phyloP scores from a whole-genome alignment of 2,329 filamentous ascomycete species.

The Pestalotiopsis sp. region DNA sequence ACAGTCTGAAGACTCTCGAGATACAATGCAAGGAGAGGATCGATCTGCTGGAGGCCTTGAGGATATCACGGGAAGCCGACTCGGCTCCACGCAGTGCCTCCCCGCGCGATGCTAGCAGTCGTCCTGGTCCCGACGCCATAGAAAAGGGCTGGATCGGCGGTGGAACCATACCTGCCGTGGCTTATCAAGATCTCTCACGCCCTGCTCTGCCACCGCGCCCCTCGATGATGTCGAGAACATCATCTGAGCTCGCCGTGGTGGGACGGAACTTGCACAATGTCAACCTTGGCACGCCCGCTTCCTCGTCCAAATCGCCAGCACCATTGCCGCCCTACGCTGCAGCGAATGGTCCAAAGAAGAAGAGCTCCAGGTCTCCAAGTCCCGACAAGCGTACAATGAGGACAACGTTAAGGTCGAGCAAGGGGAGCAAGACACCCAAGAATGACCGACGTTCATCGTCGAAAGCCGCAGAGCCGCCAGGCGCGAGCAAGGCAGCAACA shows the following conservation, averaged over 20 bases:
- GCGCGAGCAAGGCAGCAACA: constrained; percentile 66
- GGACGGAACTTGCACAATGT: constrained; percentile 31
- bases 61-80: constrained; percentile 60
- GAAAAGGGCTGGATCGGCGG: constrained; percentile 71
- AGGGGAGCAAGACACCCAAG: constrained; percentile 45
- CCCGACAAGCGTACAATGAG: constrained; percentile 66
- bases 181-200: constrained; percentile 79
- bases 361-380: constrained; percentile 51
- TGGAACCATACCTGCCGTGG: constrained; percentile 79
- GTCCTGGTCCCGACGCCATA: constrained; percentile 21
- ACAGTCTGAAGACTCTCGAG: constrained; percentile 82
- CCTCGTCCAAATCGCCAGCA: constrained; percentile 24
- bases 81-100: constrained; percentile 29
- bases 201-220: constrained; percentile 63
- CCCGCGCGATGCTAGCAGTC: constrained; percentile 19
- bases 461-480: constrained; percentile 49
- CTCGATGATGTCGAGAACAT: constrained; percentile 55
- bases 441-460: constrained; percentile 41
- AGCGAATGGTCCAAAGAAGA: constrained; percentile 33
- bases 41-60: constrained; percentile 81
- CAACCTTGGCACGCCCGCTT: constrained; percentile 28
- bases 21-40: constrained; percentile 92
- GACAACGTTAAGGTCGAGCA: constrained; percentile 59
- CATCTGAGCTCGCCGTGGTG: constrained; percentile 49
- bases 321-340: constrained; percentile 35